A percentile compares a stretch with the other conserved stretches of the same genome.
These are phyloP conservation scores for Penicillium desertorum DNA, from an alignment of 495 filamentous ascomycete genomes.

Conservation along the genomic window DNA sequence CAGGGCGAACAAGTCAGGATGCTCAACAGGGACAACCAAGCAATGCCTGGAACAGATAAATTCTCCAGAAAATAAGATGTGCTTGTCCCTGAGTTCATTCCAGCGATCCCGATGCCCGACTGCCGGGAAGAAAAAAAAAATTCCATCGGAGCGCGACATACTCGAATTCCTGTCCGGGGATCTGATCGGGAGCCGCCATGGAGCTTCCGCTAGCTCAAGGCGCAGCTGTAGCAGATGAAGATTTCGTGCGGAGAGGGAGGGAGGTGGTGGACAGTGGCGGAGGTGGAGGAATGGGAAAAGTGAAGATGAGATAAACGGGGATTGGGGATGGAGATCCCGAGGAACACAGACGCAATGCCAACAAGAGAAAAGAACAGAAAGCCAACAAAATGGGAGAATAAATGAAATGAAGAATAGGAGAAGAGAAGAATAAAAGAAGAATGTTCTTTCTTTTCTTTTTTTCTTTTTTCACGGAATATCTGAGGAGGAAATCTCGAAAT, in stretches of 20 bases:
- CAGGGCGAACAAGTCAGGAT: background rate
- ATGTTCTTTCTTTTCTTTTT: background rate
- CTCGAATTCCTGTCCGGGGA: slow-evolving; percentile 47
- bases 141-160: slow-evolving; percentile 31
- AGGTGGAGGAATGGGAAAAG: slow-evolving; percentile 6
- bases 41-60: background rate
- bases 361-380: background rate
- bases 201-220: slow-evolving; percentile 41
- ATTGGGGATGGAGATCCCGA: slow-evolving; percentile 17
- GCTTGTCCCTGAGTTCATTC: background rate
- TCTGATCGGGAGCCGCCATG: slow-evolving; percentile 45
- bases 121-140: slow-evolving; percentile 12
- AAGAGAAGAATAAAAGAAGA: background rate
- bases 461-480: background rate
- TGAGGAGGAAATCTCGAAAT: background rate
- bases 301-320: slow-evolving; percentile 26
- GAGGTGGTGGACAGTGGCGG: background rate
- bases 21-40: background rate
- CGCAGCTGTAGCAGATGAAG: slow-evolving; percentile 32
- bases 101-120: background rate
- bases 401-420: slow-evolving; percentile 6
- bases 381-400: background rate
- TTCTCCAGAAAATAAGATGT: background rate
- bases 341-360: slow-evolving; percentile 16
- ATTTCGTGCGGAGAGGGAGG: slow-evolving; percentile 13